Evolutionary conservation across 1,284 basidiomycete genomes (phyloP).

Genomic region (Apiotrichum laibachii): DNA sequence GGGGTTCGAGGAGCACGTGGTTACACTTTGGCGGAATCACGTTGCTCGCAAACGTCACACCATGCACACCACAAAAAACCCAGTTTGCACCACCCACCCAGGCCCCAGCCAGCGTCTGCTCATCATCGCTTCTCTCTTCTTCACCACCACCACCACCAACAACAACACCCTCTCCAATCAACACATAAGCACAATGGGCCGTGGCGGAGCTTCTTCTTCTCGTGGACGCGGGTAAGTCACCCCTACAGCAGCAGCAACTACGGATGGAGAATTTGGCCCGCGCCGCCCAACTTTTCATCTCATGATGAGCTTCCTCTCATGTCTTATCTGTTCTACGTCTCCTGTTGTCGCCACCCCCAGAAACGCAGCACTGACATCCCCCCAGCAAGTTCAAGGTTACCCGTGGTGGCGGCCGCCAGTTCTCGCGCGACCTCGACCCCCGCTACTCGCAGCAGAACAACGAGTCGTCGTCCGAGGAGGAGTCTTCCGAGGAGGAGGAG

Average conservation of each 20-base stretch:
- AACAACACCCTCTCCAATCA: background rate
- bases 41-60: background rate
- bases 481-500: constrained; percentile 37
- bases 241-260: too few relatives aligned
- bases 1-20: too few relatives aligned
- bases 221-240: constrained; percentile 46
- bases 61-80: background rate
- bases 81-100: background rate
- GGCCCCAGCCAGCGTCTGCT: too few relatives aligned
- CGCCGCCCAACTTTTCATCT: too few relatives aligned
- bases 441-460: constrained; percentile 18
- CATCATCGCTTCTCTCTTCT: background rate
- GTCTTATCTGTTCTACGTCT: background rate
- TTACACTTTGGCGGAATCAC: too few relatives aligned
- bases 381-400: constrained; percentile 71
- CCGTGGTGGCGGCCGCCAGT: constrained; percentile 78
- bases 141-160: background rate
- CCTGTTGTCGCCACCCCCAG: too few relatives aligned
- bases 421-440: constrained; percentile 59
- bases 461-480: constrained; percentile 29
- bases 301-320: background rate
- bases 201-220: constrained; percentile 19
- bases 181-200: constrained; percentile 11
- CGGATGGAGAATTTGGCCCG: too few relatives aligned
- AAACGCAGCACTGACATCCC: background rate